Evolutionary conservation across 2,329 filamentous ascomycete genomes (phyloP).

Genomic region (Didymella keratinophila): DNA sequence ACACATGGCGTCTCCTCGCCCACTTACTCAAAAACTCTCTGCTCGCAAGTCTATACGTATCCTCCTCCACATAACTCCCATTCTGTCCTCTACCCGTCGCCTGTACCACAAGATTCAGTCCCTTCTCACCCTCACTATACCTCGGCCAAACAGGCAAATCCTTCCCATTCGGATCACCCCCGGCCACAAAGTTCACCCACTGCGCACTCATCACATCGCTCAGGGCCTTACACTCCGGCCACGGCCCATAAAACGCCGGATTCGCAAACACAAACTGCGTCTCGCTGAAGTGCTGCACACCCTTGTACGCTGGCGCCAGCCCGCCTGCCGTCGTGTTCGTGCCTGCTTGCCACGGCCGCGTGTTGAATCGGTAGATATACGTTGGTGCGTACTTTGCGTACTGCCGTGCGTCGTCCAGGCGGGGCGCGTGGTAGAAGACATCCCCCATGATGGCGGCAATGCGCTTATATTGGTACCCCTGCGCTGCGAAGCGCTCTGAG

Average conservation of each 20-base stretch:
- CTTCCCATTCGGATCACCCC: slow-evolving; percentile 49
- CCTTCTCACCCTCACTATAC: slow-evolving; percentile 49
- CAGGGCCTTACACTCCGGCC: slow-evolving; percentile 51
- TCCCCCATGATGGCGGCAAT: slow-evolving; percentile 63
- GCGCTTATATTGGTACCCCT: slow-evolving; percentile 62
- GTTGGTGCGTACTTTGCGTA: slow-evolving; percentile 58
- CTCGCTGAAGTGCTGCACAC: slow-evolving; percentile 64
- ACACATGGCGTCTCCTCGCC: slow-evolving; percentile 51
- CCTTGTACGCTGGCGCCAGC: slow-evolving; percentile 52
- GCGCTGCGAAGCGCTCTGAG: slow-evolving; percentile 39
- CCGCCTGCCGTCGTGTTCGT: slow-evolving; percentile 52
- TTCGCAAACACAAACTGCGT: slow-evolving; percentile 59
- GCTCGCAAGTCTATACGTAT: slow-evolving; percentile 55
- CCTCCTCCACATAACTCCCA: slow-evolving; percentile 53
- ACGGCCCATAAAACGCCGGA: slow-evolving; percentile 48
- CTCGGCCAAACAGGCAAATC: slow-evolving; percentile 51
- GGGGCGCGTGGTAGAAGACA: slow-evolving; percentile 64
- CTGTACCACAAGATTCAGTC: slow-evolving; percentile 57
- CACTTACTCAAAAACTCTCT: slow-evolving; percentile 51
- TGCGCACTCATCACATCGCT: slow-evolving; percentile 55
- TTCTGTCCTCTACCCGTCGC: slow-evolving; percentile 52
- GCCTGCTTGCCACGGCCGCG: slow-evolving; percentile 40
- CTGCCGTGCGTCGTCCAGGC: slow-evolving; percentile 54
- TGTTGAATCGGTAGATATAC: slow-evolving; percentile 70
- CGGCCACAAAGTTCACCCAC: slow-evolving; percentile 57